Percentiles rank a stretch among this genome's conserved stretches.
Evolutionary conservation across 2,329 filamentous ascomycete species (phyloP).

Genomic region (Claviceps capensis): DNA sequence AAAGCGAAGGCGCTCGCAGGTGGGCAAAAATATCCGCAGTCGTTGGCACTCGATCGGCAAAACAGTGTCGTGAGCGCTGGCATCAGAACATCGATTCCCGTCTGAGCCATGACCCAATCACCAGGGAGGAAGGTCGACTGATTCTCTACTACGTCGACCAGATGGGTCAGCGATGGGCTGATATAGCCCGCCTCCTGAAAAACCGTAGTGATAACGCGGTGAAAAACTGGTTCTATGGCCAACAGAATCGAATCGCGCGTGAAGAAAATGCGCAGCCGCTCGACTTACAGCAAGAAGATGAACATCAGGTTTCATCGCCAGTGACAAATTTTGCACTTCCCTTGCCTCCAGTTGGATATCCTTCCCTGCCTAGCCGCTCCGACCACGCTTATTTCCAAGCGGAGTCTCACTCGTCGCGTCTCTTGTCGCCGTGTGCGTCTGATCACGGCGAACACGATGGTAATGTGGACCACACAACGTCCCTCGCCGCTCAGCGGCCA

Average conservation of each 20-base stretch:
- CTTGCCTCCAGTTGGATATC: no score
- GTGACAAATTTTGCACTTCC: no score
- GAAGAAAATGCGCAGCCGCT: neutral
- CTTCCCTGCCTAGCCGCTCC: no score
- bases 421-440: no score
- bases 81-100: constrained; percentile 81
- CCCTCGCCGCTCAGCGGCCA: no score
- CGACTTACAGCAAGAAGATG: neutral
- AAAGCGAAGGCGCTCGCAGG: constrained; percentile 57
- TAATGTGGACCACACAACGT: no score
- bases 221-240: constrained; percentile 97
- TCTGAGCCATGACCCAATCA: constrained; percentile 64
- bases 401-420: no score
- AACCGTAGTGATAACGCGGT: constrained; percentile 90
- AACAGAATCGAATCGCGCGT: constrained; percentile 64
- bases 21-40: constrained; percentile 77
- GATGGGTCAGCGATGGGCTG: constrained; percentile 82
- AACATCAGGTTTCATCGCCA: no score
- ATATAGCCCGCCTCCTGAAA: constrained; percentile 70
- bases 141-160: constrained; percentile 67
- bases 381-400: no score
- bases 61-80: constrained; percentile 89
- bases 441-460: no score
- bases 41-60: constrained; percentile 68
- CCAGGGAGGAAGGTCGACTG: constrained; percentile 50